Base-by-base conservation (phyloP, 2,329 filamentous ascomycete genomes). In the Pleomassaria siparia region DNA sequence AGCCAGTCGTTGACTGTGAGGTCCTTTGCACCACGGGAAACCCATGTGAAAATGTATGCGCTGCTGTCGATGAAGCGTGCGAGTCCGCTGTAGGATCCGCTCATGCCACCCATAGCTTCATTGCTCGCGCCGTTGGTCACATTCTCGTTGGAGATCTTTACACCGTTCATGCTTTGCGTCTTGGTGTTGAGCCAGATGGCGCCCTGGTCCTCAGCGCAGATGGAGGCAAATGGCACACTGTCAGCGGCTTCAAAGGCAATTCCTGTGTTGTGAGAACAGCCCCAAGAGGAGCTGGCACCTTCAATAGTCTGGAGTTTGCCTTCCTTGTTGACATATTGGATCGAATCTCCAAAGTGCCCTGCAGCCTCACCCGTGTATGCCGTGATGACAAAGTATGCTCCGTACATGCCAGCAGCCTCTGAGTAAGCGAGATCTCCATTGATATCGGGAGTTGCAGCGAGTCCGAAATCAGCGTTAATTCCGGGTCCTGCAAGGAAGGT, bases 351-450 rank as follows among this genome's bases (percentile, higher is more conserved):
- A 40, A 74, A 85, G 64, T 85, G 82, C 29, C 82, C 82, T 3
- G 69, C 55, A 2, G 78, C 79, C 37, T 62, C 58, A 13, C 82
- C 81, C 13, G 74, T 70, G 69, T 85, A 85, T 21, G 74, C 77
- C 2, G 81, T 83, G 9, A 84, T 77, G 29, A 84, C 81, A 47
- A 84, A 81, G 69, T 85, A 84, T 12, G 82, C 82, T 8, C 80
- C 82, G 54, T 84, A 85, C 41, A 82, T 71, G 15, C 76, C 75
- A 9, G 80, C 74, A 43, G 74, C 69, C 42, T 79, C 75, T 1
- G 81, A 84, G 64, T 78, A 85, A 44, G 81, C 82, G 7, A 85
- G 75, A 58, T 85, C 82, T 26, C 82, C 82, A 55, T 85, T 85
- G 55, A 85, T 68, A 52, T 85, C 81, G 0, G 81, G 80, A 1